Evolutionary conservation across 768 basidiomycete species (phyloP), one percentile per base, ranked within the genome.

Genomic region (Holtermanniella nyarrowii): DNA sequence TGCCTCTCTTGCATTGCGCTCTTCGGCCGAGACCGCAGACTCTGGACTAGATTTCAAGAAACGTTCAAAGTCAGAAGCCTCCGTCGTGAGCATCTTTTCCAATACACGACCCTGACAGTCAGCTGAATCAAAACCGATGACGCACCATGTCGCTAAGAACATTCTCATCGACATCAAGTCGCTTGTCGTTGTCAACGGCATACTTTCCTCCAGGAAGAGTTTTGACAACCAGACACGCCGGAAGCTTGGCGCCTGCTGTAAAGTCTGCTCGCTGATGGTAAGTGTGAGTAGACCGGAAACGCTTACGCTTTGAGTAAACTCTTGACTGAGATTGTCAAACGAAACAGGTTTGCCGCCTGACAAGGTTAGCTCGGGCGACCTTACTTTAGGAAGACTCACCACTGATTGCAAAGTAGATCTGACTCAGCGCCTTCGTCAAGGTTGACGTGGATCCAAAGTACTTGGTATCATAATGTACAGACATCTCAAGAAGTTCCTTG

Each of bases 371-470:
- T 18, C 23, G 26, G 18, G 14, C 12, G 40, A n/a, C 10, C 16
- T 1, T 27, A 22, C 37, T 18, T 12, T 21, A 24, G 20, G 39
- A 12, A 24, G 16, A 58, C 61, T 40, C 78, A 18, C 79, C 79
- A 21, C 87, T 89, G 3, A 95, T 75, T 16, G 89, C 76, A 64
- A 88, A 88, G 66, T 95, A 97, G 16, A 93, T 80, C 44, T 96
- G 89, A 42, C 80, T 77, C 41, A 95, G 76, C 61, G 90, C 80
- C 27, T 85, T 82, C 0, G 88, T 83, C 47, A 95, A 70, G 1
- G 88, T 89, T 5, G 89, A 93, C 0, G 91, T 97, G 2, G 88
- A 91, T 3, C 91, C 93, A 1, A 80, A 79, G 66, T 86, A 95
- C 23, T 62, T 74, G 41, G 79, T 78, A 0, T 77, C 71, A 54